Evolutionary conservation across 2,329 filamentous ascomycete species (phyloP), one percentile per base, ranked within the genome.

Genomic region (Colletotrichum godetiae): DNA sequence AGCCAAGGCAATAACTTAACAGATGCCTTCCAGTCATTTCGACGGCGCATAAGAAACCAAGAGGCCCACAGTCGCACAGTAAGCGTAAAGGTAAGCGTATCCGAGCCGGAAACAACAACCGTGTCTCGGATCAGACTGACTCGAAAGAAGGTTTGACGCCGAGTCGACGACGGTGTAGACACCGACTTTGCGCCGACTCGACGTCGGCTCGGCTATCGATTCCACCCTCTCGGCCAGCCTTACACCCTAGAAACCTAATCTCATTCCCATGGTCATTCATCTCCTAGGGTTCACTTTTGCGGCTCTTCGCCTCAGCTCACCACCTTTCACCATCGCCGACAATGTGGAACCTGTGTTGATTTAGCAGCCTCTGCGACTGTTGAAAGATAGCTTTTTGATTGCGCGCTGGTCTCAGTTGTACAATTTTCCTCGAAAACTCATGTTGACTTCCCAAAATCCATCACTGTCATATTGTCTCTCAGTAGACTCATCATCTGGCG

Each of bases 321-420:
- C 46, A 67, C 33, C 19, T 71, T 27, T 67, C 68, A 71, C 24
- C 24, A 31, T 35, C 64, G 29, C 33, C 13, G 8, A 8, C 19
- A 12, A 55, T 22, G 15, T 37, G 19, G 53, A n/a, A 11, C 4
- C 29, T 7, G n/a, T 29, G n/a, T 24, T 55, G 31, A 37, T 12
- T 49, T 35, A 13, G 6, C 31, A 55, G 61, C 31, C 31, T 67
- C n/a, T 72, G 65, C 33, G 59, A n/a, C 24, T 53, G 56, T 13
- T 57, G 37, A 53, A 68, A 35, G 58, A 59, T 68, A 59, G 58
- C 58, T 52, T 58, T 58, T 58, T 52, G 37, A 57, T 58, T 55
- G 57, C 62, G 65, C 60, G 65, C 58, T 58, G 52, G 31, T 52
- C 42, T 42, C 69, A 72, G 37, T 62, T 31, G 52, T 58, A 62